Base-by-base conservation (phyloP, 2,329 filamentous ascomycete species). In the Raffaelea arxii region DNA sequence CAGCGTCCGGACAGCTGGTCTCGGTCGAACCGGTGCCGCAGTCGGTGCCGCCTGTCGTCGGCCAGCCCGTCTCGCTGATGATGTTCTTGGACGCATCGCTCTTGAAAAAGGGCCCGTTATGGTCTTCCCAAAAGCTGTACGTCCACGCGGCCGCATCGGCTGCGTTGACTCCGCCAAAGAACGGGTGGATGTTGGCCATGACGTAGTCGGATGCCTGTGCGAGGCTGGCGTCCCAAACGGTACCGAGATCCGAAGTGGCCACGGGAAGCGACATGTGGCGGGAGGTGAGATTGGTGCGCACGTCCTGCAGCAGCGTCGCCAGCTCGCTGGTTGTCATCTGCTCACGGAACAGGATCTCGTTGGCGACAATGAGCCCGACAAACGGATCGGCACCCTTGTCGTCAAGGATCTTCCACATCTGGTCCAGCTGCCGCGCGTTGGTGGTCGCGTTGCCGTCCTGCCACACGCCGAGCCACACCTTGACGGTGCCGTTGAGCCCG, bases 131-230 rank as follows among this genome's bases (percentile, higher is more conserved):
- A 66, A 96, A 97, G 16, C 65, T 65, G 66, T 73, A 86, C 0
- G 91, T 94, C 91, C 91, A 97, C 7, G 61, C 66, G 0, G 89
- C 82, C 0, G 88, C 87, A 2, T 75, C 62, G 2, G 77, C 68
- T 2, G 80, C 82, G 1, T 75, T 69, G 12, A 87, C 79, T 41
- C 91, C 91, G 0, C 82, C 85, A 60, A 97, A 97, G 73, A 97
- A 96, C 0, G 92, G 91, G 61, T 97, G 92, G 46, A 97, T 86
- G 60, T 97, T 97, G 55, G 87, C 84, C 90, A 97, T 96, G 64
- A 97, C 81, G 57, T 86, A 82, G 63, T 97, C 90, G 37, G 87
- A 85, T 44, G 79, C 72, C 4, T 66, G 56, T 0, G 84, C 85
- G 18, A 97, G 76, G 2, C 72, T 69, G 0, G 72, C 58, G 3